Evolutionary conservation across 352 stramenopile genomes (phyloP).

Genomic region (Phytopythium vexans): DNA sequence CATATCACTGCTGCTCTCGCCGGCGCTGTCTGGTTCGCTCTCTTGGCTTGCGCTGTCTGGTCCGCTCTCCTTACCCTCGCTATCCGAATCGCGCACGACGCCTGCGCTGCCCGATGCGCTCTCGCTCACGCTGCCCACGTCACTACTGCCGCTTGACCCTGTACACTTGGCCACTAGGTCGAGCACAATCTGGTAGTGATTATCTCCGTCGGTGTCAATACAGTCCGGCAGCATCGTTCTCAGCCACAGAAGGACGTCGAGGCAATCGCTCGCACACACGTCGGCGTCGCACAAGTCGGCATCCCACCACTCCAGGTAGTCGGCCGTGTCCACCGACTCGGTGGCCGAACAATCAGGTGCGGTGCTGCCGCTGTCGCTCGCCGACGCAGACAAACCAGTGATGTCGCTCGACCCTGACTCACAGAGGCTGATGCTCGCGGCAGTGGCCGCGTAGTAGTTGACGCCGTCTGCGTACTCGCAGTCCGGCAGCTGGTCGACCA

Average conservation of each 20-base stretch:
- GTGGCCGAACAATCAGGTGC: background rate
- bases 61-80: too few relatives aligned
- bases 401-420: background rate
- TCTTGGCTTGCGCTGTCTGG: too few relatives aligned
- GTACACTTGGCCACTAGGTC: too few relatives aligned
- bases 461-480: constrained; percentile 7
- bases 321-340: background rate
- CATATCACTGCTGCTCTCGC: too few relatives aligned
- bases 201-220: constrained; percentile 1
- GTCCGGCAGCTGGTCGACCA: constrained; percentile 4
- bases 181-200: background rate
- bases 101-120: too few relatives aligned
- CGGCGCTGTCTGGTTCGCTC: too few relatives aligned
- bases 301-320: background rate
- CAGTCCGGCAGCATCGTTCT: background rate
- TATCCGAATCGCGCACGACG: too few relatives aligned
- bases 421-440: background rate
- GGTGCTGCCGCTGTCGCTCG: background rate
- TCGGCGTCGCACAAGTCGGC: background rate
- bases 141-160: too few relatives aligned
- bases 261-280: background rate
- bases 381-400: background rate
- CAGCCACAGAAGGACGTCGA: background rate
- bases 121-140: too few relatives aligned
- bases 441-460: constrained; percentile 3